phyloP scores from a whole-genome alignment of 148 eudicot genomes.

The Chenopodium quinoa region DNA sequence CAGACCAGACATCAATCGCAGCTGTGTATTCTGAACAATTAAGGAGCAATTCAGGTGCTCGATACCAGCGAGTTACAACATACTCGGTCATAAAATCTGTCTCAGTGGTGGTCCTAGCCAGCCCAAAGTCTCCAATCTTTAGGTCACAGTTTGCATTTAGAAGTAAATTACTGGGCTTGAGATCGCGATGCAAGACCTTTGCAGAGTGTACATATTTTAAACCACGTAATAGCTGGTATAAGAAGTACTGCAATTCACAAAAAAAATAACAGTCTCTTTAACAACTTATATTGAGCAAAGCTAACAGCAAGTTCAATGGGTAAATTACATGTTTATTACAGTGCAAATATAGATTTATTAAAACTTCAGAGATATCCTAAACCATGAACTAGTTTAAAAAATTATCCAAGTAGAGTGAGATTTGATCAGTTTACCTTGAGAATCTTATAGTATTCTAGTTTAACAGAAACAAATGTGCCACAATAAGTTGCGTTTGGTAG shows the following conservation, averaged over 20 bases:
- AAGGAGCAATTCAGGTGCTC: constrained; percentile 47
- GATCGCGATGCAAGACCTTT: constrained; percentile 45
- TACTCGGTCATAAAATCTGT: constrained; percentile 50
- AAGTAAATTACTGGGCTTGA: constrained; percentile 44
- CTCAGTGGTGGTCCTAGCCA: constrained; percentile 47
- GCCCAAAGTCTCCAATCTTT: constrained; percentile 46
- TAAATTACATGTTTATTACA: too few relatives aligned
- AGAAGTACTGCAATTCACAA: constrained; percentile 50
- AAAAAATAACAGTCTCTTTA: constrained; percentile 9
- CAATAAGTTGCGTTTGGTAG: background rate
- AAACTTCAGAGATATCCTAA: too few relatives aligned
- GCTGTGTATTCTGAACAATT: constrained; percentile 47
- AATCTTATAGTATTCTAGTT: background rate
- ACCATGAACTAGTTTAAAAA: too few relatives aligned
- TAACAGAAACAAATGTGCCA: background rate
- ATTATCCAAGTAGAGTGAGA: too few relatives aligned
- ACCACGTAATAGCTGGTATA: constrained; percentile 43
- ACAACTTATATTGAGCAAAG: background rate
- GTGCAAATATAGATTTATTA: too few relatives aligned
- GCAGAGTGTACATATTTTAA: constrained; percentile 46
- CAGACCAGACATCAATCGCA: constrained; percentile 51
- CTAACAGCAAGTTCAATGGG: background rate
- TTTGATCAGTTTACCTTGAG: too few relatives aligned
- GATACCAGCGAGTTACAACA: constrained; percentile 50
- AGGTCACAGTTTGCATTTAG: constrained; percentile 45